Evolutionary conservation across 2,329 filamentous ascomycete species (phyloP), one percentile per base, ranked within the genome.

Genomic region (Fusarium fujikuroi): DNA sequence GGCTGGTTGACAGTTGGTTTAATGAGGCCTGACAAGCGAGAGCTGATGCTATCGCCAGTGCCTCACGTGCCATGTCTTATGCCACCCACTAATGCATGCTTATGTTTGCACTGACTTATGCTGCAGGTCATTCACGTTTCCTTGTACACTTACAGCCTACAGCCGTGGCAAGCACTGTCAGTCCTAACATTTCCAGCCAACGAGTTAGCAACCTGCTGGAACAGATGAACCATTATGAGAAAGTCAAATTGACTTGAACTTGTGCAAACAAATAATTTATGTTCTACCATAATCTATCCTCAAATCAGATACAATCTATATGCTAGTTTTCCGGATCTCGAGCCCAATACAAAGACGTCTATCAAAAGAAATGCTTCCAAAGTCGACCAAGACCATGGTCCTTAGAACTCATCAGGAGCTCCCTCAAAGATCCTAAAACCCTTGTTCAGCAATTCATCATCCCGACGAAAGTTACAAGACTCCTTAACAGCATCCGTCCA

Each of bases 321-420:
- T 21, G 9, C 32, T 21, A 18, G 5, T 5, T 50, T 18, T 21
- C 28, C 12, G 0, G 3, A 32, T 5, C 9, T 5, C 49, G 6
- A 25, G 6, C 18, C 32, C 25, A 36, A 37, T 21, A 6, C 12
- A 19, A 37, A 25, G 6, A 21, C n/a, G 9, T 25, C 6, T 25
- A 15, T 16, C 11, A 14, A 19, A 36, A 36, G 12, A 49, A 25
- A 25, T 3, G 11, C 7, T 36, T 3, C 8, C 15, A 36, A 25
- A 34, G 30, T 21, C 9, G 23, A 18, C 40, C 14, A 43, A 25
- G 30, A 11, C 30, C 30, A 30, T 3, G 11, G 3, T 30, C 15
- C 7, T 8, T 37, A 50, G 12, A 37, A n/a, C 23, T 53, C 34
- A 7, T 39, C 34, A 1, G 19, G 34, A 2, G 34, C 23, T 53